A percentile compares a stretch with the other conserved stretches of the same genome.
phyloP scores from a whole-genome alignment of 495 filamentous ascomycete genomes.

The Lasiosphaeria hispida region DNA sequence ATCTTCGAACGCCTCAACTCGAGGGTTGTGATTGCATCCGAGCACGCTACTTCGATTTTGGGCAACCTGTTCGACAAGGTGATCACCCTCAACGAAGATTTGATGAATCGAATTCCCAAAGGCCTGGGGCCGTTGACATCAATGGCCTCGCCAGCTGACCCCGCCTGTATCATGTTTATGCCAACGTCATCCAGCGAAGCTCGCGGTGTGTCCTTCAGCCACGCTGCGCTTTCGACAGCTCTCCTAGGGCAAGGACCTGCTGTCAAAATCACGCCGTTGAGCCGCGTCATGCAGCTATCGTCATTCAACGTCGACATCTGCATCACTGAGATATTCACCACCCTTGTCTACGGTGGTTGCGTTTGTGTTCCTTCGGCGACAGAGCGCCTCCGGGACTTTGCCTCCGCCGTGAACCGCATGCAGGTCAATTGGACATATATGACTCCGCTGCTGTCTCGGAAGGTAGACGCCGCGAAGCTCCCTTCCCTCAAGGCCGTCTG shows the following conservation, averaged over 20 bases:
- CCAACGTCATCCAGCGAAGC: conserved; percentile 31
- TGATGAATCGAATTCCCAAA: conserved; percentile 26
- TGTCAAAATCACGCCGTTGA: conserved; percentile 46
- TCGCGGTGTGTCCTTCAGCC: conserved; percentile 44
- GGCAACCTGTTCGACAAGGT: conserved; percentile 38
- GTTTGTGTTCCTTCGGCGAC: conserved; percentile 48
- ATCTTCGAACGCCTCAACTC: conserved; percentile 41
- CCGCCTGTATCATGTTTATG: conserved; percentile 44
- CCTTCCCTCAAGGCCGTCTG: conserved; percentile 42
- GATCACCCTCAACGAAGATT: conserved; percentile 33
- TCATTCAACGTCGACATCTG: conserved; percentile 69
- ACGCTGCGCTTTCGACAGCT: conserved; percentile 42
- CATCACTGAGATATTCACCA: conserved; percentile 63
- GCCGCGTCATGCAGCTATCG: conserved; percentile 64
- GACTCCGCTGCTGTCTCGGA: conserved; percentile 45
- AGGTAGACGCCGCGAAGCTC: conserved; percentile 36
- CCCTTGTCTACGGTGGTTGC: conserved; percentile 54
- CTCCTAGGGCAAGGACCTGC: conserved; percentile 49
- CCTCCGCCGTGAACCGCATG: conserved; percentile 43
- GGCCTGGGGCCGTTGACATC: conserved; percentile 34
- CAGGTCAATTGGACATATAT: conserved; percentile 50
- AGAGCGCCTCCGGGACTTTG: conserved; percentile 38
- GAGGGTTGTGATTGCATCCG: conserved; percentile 39
- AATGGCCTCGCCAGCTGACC: conserved; percentile 37
- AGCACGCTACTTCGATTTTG: conserved; percentile 32